Evolutionary conservation across 2,329 filamentous ascomycete species (phyloP).

Genomic region (Stagonosporopsis chrysanthemi): DNA sequence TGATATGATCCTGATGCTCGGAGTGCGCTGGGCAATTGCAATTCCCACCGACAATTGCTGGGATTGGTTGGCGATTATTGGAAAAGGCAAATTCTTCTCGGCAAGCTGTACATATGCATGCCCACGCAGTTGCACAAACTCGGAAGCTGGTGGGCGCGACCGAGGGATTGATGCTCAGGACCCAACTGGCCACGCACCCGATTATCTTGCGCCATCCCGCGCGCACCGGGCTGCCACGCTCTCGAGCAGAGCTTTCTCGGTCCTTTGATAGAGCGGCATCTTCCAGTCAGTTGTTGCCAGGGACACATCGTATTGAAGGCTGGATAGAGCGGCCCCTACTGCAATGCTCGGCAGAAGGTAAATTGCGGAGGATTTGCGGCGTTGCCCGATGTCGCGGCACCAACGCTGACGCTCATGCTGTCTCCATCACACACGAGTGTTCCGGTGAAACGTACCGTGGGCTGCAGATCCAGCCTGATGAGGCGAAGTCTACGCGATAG

Average conservation of each 20-base stretch:
- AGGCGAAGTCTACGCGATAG: conserved; percentile 16
- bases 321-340: not conserved
- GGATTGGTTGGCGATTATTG: conserved; percentile 1
- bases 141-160: conserved; percentile 26
- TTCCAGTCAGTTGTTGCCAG: not conserved
- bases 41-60: conserved; percentile 9
- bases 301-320: not conserved
- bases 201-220: conserved; percentile 10
- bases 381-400: conserved; percentile 7
- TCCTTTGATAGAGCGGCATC: not conserved
- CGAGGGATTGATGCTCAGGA: conserved; percentile 21
- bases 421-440: conserved; percentile 15
- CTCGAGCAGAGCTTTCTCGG: not conserved
- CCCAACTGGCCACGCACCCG: conserved; percentile 5
- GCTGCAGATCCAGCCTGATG: conserved; percentile 11
- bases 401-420: conserved; percentile 17
- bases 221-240: not conserved
- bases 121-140: conserved; percentile 24
- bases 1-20: conserved; percentile 24
- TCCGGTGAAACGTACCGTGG: conserved; percentile 17
- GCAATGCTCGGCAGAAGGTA: not conserved
- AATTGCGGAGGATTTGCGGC: conserved; percentile 6
- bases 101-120: conserved; percentile 5
- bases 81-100: not conserved
- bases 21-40: conserved; percentile 1